phyloP scores from a whole-genome alignment of 768 basidiomycete genomes.

The Termitomyces heimii region DNA sequence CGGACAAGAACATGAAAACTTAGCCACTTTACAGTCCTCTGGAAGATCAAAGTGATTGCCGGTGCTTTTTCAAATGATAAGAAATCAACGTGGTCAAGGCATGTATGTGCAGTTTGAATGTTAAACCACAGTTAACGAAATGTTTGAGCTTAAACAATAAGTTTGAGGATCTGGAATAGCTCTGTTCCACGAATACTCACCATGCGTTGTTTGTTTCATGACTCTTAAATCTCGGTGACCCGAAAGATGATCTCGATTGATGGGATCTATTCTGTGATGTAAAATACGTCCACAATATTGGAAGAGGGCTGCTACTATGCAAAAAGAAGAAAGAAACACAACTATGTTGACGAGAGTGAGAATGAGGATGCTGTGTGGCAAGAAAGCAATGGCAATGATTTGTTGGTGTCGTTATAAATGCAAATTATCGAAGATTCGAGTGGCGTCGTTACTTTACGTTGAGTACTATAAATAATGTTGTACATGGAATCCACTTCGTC shows the following conservation, averaged over 20 bases:
- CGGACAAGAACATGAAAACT: background rate
- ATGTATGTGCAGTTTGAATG: background rate
- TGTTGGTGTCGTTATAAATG: slow-evolving; percentile 10
- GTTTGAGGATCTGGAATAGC: background rate
- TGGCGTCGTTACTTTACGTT: background rate
- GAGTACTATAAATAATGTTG: slow-evolving; percentile 1
- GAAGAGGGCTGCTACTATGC: slow-evolving; percentile 21
- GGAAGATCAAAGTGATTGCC: background rate
- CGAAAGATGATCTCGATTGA: background rate
- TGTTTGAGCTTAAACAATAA: background rate
- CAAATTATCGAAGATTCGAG: slow-evolving; percentile 4
- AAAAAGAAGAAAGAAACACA: slow-evolving; percentile 13
- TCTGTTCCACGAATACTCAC: background rate
- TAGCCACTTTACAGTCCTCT: background rate
- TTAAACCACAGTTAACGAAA: background rate
- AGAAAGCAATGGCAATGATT: slow-evolving; percentile 6
- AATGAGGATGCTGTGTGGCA: slow-evolving; percentile 14
- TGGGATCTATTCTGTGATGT: slow-evolving; percentile 17
- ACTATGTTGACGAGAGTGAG: slow-evolving; percentile 12
- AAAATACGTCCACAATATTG: slow-evolving; percentile 17
- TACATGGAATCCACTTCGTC: slow-evolving; percentile 3
- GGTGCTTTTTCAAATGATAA: background rate
- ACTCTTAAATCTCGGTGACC: background rate
- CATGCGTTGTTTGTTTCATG: background rate
- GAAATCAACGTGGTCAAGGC: background rate